phyloP scores from a whole-genome alignment of 495 filamentous ascomycete genomes.

The Pseudevernia furfuracea region DNA sequence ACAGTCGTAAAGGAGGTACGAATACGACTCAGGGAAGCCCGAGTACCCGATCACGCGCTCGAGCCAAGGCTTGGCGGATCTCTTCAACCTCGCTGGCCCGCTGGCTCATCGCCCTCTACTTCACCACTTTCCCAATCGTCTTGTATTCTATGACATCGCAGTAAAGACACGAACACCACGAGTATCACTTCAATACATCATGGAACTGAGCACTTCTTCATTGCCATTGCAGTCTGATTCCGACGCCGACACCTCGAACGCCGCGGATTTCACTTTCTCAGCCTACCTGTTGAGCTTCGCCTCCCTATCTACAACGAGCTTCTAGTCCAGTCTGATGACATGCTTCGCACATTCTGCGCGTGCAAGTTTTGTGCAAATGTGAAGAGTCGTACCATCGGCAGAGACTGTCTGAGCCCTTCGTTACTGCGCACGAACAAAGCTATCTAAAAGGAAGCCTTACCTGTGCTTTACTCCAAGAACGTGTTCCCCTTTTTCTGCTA shows the following conservation, averaged over 20 bases:
- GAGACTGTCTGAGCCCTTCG: neutral
- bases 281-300: neutral
- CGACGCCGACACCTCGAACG: neutral
- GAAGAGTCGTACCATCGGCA: neutral
- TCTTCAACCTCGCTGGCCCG: too few relatives aligned
- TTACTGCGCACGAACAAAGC: neutral
- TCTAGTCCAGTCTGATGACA: neutral
- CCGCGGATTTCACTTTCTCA: neutral
- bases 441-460: neutral
- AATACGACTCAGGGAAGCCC: too few relatives aligned
- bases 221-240: neutral
- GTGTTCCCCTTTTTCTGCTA: neutral
- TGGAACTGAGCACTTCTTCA: neutral
- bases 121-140: too few relatives aligned
- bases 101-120: too few relatives aligned
- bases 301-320: neutral
- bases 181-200: neutral
- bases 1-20: too few relatives aligned
- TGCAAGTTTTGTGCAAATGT: neutral
- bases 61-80: too few relatives aligned
- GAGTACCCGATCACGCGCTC: too few relatives aligned
- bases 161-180: too few relatives aligned
- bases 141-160: too few relatives aligned
- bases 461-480: neutral
- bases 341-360: neutral